Evolutionary conservation across 129 eudicot genomes (phyloP), one percentile per base, ranked within the genome.

Genomic region (Heracleum sosnowskyi): DNA sequence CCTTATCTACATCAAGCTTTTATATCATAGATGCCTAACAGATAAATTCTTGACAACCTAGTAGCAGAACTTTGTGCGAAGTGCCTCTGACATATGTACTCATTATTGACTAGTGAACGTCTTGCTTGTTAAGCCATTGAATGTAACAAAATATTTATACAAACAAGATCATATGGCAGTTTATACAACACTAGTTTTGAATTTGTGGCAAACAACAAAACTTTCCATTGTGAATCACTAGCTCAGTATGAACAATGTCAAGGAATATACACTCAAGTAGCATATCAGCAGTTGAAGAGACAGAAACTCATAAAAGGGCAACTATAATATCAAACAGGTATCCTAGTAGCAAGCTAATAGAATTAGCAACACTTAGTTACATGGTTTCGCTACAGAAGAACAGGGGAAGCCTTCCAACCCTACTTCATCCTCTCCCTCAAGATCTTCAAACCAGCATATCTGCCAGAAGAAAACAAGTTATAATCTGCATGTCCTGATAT

Each of bases 401-500:
- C 39, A 74, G 70, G 70, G 72, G 7, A 34, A 77, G 33, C 40
- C 29, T 71, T 36, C 26, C 78, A 41, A 33, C 22, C 46, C 63
- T 85, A 42, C 62, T 71, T 79, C 79, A 79, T 49, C 83, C 92
- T 84, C 63, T 81, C 90, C 39, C 82, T 80, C 82, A 91, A 77
- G 1, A 89, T 83, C 90, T 89, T 89, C 87, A 85, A 55, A 44
- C 97, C 93, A 84, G 83, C 82, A 80, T 83, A 85, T 79, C 96
- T 90, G 84, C 83, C 68, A 84, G 66, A 17, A 46, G 78, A 73
- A 74, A 46, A 64, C 78, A 34, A 80, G 47, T 39, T 53, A 45
- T 45, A 28, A 73, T 10, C 33, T 24, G n/a, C 68, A 16, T 12
- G 51, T 77, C 75, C 83, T 62, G 55, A 47, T 40, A 22, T 6